Percentiles rank a stretch among this genome's conserved stretches.
Evolutionary conservation across 768 basidiomycete species (phyloP).

Genomic region (Holtermanniella nyarrowii): DNA sequence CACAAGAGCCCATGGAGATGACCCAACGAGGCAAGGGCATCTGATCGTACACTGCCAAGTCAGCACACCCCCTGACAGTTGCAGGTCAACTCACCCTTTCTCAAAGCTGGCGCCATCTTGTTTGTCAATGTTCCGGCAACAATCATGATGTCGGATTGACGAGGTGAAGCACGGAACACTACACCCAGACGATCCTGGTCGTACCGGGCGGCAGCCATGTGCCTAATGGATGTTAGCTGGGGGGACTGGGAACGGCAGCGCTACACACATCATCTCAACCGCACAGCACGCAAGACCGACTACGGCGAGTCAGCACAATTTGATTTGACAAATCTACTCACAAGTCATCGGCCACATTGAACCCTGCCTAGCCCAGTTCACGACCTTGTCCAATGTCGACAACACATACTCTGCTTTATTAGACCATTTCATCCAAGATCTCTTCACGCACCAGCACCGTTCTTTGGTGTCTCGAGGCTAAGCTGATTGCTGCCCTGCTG

Average conservation of each 20-base stretch:
- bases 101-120: conserved; percentile 97
- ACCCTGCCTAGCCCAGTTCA: conserved; percentile 94
- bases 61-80: not conserved
- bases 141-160: conserved; percentile 97
- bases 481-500: conserved; percentile 70
- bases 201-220: conserved; percentile 98
- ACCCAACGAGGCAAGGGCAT: conserved; percentile 99
- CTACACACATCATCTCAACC: conserved; percentile 55
- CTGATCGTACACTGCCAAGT: conserved; percentile 46
- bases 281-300: conserved; percentile 95
- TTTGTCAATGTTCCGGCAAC: conserved; percentile 98
- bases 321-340: conserved; percentile 3
- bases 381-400: conserved; percentile 88
- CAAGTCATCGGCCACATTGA: conserved; percentile 99
- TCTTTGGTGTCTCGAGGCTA: conserved; percentile 76
- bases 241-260: too few species aligned
- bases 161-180: conserved; percentile 97
- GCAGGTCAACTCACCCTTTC: conserved; percentile 51
- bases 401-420: conserved; percentile 76
- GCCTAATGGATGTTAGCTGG: conserved; percentile 64
- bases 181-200: conserved; percentile 96
- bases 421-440: not conserved
- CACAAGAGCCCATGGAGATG: conserved; percentile 98
- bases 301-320: not conserved
- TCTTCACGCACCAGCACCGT: conserved; percentile 63